A percentile compares a stretch with the other conserved stretches of the same genome.
These are phyloP conservation scores for Discostella stelligeroides DNA, from an alignment of 108 stramenopile species.

Conservation along the genomic window DNA sequence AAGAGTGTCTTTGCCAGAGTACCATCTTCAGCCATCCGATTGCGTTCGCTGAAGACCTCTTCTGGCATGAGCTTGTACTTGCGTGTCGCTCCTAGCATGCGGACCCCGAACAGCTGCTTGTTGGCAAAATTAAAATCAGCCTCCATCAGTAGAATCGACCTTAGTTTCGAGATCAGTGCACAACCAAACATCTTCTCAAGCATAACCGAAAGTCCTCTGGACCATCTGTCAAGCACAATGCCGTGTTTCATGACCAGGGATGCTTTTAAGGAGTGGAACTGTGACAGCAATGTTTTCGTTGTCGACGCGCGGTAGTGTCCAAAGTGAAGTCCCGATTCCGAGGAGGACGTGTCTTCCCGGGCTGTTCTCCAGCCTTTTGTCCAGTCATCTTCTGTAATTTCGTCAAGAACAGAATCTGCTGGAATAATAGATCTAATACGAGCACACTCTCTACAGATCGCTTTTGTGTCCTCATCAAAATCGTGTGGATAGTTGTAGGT, in stretches of 20 bases:
- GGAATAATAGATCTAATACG: not conserved
- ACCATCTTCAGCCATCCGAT: too few species aligned
- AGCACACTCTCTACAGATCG: not conserved
- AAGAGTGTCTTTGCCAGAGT: constrained; percentile 22
- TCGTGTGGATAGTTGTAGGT: too few species aligned
- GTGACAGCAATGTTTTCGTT: not conserved
- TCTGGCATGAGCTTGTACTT: too few species aligned
- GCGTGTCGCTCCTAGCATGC: constrained; percentile 17
- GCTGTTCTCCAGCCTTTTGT: constrained; percentile 2
- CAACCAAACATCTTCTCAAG: too few species aligned
- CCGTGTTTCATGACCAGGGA: not conserved
- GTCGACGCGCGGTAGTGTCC: not conserved
- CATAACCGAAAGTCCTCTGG: not conserved
- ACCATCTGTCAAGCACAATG: not conserved
- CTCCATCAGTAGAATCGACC: too few species aligned
- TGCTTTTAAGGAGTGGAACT: constrained; percentile 3
- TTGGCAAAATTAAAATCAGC: too few species aligned
- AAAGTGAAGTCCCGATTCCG: constrained; percentile 12
- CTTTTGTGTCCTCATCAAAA: not conserved
- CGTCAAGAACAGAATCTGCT: not conserved
- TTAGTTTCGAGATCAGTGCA: too few species aligned
- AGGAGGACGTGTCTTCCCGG: not conserved
- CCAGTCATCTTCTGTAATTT: not conserved
- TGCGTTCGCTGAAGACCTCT: too few species aligned
- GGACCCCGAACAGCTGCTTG: constrained; percentile 10